Base-by-base conservation (phyloP, 495 filamentous ascomycete species). In the Haplographium delicatum region DNA sequence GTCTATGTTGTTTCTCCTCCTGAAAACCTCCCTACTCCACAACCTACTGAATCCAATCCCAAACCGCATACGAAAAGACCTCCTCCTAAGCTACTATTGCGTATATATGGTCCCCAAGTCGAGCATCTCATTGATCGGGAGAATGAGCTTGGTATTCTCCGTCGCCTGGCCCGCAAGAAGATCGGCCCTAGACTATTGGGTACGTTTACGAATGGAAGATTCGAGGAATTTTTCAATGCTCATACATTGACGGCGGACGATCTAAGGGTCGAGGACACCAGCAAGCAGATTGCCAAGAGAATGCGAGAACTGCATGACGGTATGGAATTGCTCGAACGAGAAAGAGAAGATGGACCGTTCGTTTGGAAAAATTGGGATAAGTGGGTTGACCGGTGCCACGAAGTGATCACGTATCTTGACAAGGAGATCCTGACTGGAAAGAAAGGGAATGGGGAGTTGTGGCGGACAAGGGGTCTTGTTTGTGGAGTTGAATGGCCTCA, bases 271-370 rank as follows among this genome's bases (percentile, higher is more conserved):
- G 85, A 90, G 2, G 84, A 85, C 25, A 96, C 87, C 0, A 91
- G 86, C 30, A 86, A 79, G 58, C 87, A 95, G 57, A 97, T 99
- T 63, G 91, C 93, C n/a, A 99, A 97, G 73, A 84, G 93, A 31
- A 95, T 99, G 88, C 76, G 89, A 51, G 93, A 99, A 67, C 74
- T 99, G 18, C 93, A 99, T 56, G 88, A 94, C 47, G 93, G 93
- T 6, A 84, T 99, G 50, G 86, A 95, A 15, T 74, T 99, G 13
- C 77, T 91, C 0, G 75, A 82, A 10, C 72, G 83, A 39, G 93
- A 99, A 65, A 77, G 80, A 34, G 75, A 85, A 25, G 80, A 75
- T 16, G 93, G 93, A 0, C 85, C 93, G 0, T 82, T 82, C 59
- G 85, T 95, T 27, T 93, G 88, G 79, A 78, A 73, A 44, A 96